phyloP scores from a whole-genome alignment of 148 eudicot genomes.

The Spergularia bocconei region DNA sequence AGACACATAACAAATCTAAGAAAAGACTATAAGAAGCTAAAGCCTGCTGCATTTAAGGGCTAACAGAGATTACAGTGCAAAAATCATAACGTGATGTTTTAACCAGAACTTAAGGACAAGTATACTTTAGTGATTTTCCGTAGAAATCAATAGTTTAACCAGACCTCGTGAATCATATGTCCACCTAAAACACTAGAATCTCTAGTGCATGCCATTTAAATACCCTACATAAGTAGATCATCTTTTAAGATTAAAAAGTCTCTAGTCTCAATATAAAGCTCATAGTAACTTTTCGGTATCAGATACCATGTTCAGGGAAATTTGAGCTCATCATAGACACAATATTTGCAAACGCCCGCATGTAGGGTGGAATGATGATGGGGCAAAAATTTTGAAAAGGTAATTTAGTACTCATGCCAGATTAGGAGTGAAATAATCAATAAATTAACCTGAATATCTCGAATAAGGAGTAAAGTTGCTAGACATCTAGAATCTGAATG shows the following conservation, averaged over 20 bases:
- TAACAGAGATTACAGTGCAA: neutral
- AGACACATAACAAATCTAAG: neutral
- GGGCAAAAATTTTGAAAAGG: neutral
- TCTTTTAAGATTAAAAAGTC: neutral
- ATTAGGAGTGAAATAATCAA: conserved; percentile 21
- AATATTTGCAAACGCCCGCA: neutral
- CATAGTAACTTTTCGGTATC: neutral
- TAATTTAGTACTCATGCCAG: neutral
- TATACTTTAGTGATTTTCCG: neutral
- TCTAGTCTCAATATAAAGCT: neutral
- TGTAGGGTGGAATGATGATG: neutral
- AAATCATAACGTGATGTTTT: neutral
- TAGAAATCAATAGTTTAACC: neutral
- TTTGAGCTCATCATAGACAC: neutral
- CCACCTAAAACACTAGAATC: neutral
- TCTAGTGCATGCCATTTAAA: too few species aligned
- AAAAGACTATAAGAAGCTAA: neutral
- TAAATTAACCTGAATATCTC: conserved; percentile 87
- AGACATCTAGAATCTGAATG: conserved; percentile 90
- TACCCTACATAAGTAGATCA: neutral
- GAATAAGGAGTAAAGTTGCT: conserved; percentile 90
- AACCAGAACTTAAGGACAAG: too few species aligned
- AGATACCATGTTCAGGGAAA: neutral
- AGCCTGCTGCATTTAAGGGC: neutral
- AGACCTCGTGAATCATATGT: neutral